These are phyloP conservation scores for Bocquillonia castaneifolia DNA, from an alignment of 441 rosid genomes.

Conservation along the genomic window DNA sequence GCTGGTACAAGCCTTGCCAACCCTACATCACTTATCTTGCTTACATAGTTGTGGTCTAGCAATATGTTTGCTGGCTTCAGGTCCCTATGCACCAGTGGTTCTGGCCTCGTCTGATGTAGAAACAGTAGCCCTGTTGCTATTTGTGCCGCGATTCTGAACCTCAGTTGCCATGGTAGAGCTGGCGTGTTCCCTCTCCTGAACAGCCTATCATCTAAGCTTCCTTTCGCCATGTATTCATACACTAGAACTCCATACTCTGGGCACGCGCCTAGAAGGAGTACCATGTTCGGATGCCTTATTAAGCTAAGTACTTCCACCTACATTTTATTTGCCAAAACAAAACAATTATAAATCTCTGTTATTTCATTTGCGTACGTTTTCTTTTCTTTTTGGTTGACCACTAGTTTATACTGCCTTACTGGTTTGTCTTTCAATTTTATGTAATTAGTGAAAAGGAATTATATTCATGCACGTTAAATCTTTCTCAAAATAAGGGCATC, in stretches of 20 bases:
- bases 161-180: constrained; percentile 39
- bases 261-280: constrained; percentile 41
- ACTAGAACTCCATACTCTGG: constrained; percentile 35
- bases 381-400: not conserved
- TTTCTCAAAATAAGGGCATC: too few relatives aligned
- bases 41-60: constrained; percentile 32
- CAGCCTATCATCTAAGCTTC: constrained; percentile 40
- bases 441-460: too few relatives aligned
- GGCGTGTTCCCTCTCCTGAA: constrained; percentile 35
- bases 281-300: constrained; percentile 54
- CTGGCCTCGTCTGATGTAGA: constrained; percentile 51
- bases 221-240: constrained; percentile 34
- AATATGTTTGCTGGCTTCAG: constrained; percentile 35
- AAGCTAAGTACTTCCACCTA: constrained; percentile 50
- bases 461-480: too few relatives aligned
- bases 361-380: not conserved
- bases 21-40: constrained; percentile 44
- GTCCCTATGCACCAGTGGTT: constrained; percentile 40
- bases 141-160: constrained; percentile 46
- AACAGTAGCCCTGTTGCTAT: constrained; percentile 41
- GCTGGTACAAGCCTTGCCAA: constrained; percentile 48
- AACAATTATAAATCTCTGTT: not conserved
- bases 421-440: not conserved
- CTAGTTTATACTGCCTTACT: not conserved
- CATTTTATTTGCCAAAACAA: too few relatives aligned